Conservation (phyloP, 768 basidiomycete species). For the Tylopilus plumbeoviolaceoides region DNA sequence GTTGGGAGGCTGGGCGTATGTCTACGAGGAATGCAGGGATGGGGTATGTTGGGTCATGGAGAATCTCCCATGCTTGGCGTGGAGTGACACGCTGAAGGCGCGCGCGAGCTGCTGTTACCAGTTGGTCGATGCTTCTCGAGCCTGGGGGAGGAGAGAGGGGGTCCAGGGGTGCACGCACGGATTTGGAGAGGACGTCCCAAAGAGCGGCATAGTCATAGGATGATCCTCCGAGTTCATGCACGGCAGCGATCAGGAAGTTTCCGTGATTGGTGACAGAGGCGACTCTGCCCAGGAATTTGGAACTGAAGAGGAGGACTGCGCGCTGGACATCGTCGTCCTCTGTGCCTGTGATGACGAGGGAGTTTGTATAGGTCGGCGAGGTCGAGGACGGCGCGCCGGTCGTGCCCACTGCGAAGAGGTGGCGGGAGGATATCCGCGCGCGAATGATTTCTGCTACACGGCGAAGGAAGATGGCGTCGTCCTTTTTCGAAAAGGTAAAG, state of each 20-base stretch:
- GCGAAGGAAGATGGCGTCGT: constrained; percentile 55
- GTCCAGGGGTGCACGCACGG: constrained; percentile 54
- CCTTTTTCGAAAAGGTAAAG: constrained; percentile 52
- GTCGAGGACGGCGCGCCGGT: constrained; percentile 36
- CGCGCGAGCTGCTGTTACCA: constrained; percentile 56
- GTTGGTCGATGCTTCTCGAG: constrained; percentile 53
- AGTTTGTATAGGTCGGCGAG: constrained; percentile 30
- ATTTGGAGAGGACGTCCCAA: constrained; percentile 68
- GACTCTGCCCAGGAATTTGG: constrained; percentile 69
- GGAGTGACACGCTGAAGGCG: constrained; percentile 63
- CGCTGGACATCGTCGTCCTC: constrained; percentile 56
- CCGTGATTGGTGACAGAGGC: constrained; percentile 34
- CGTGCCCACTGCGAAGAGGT: constrained; percentile 55
- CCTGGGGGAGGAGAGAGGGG: constrained; percentile 62
- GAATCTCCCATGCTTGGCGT: constrained; percentile 54
- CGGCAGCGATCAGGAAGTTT: constrained; percentile 38
- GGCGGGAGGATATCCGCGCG: constrained; percentile 38
- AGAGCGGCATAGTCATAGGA: constrained; percentile 63
- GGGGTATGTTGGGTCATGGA: constrained; percentile 46
- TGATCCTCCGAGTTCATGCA: constrained; percentile 51
- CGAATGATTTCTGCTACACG: constrained; percentile 48
- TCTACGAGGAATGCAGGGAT: constrained; percentile 75
- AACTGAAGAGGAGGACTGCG: constrained; percentile 57
- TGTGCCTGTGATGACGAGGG: constrained; percentile 57
- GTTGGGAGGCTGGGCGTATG: constrained; percentile 63